These are phyloP conservation scores for Leucocoprinus leucothites DNA, from an alignment of 768 basidiomycete species.

Conservation along the genomic window DNA sequence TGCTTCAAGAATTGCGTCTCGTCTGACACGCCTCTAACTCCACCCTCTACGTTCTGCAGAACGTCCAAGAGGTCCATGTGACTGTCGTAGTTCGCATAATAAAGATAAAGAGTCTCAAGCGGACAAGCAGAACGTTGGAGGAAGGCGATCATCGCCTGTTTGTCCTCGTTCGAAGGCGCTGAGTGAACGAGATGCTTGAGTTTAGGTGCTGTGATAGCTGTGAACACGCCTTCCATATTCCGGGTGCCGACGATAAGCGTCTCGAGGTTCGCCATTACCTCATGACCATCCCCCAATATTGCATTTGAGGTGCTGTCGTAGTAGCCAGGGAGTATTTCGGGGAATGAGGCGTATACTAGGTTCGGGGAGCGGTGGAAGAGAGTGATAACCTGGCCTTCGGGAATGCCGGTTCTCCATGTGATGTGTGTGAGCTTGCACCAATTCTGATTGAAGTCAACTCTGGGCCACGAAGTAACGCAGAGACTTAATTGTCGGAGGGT, in stretches of 20 bases:
- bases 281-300: not conserved
- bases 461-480: not conserved
- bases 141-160: slow-evolving; percentile 6
- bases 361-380: slow-evolving; percentile 11
- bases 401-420: slow-evolving; percentile 6
- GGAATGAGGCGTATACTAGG: slow-evolving; percentile 10
- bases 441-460: not conserved
- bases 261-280: not conserved
- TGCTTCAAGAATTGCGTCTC: not conserved
- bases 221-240: slow-evolving; percentile 1
- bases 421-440: slow-evolving; percentile 12
- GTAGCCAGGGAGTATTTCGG: not conserved
- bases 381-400: not conserved
- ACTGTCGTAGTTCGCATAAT: not conserved
- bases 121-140: slow-evolving; percentile 13
- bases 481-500: slow-evolving; percentile 4
- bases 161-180: not conserved
- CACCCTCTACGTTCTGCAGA: slow-evolving; percentile 5
- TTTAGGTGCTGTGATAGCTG: slow-evolving; percentile 1
- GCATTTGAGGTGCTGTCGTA: not conserved
- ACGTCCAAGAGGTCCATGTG: slow-evolving; percentile 9
- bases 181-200: slow-evolving; percentile 10
- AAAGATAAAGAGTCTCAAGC: slow-evolving; percentile 14
- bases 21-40: not conserved
- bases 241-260: not conserved